Percentiles rank a stretch among this genome's conserved stretches.
phyloP scores from a whole-genome alignment of 257 asterid species.

The Ligustrum vulgare region DNA sequence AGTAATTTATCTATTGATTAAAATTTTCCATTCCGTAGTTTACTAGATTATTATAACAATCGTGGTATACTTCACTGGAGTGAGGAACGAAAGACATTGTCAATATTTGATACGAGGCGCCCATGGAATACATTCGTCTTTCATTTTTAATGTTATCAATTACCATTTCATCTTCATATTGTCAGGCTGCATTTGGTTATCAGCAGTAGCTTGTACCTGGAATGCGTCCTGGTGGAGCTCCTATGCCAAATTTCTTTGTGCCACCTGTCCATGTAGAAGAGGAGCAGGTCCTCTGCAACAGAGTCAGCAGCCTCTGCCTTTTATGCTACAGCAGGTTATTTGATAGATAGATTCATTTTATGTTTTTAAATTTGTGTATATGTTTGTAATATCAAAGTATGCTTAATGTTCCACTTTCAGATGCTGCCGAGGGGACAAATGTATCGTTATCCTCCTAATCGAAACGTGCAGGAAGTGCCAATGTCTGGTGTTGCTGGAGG shows the following conservation, averaged over 20 bases:
- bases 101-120: not conserved
- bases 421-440: slow-evolving; percentile 1
- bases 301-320: slow-evolving; percentile 44
- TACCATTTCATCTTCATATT: not conserved
- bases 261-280: slow-evolving; percentile 55
- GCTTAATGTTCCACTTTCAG: not conserved
- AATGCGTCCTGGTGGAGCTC: slow-evolving; percentile 57
- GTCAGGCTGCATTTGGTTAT: slow-evolving; percentile 63
- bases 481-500: slow-evolving; percentile 66
- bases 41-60: too few species aligned
- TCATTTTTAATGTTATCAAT: not conserved
- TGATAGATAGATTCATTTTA: not conserved
- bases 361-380: not conserved
- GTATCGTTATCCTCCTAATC: slow-evolving; percentile 1
- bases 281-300: slow-evolving; percentile 52
- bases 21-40: not conserved
- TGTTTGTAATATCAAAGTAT: not conserved
- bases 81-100: not conserved
- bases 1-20: not conserved
- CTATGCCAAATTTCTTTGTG: slow-evolving; percentile 53
- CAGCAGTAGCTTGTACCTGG: slow-evolving; percentile 70
- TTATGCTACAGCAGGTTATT: slow-evolving; percentile 56
- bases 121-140: not conserved
- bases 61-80: not conserved
- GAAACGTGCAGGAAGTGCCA: slow-evolving; percentile 16